These are phyloP conservation scores for Diplotaxis tenuifolia DNA, from an alignment of 345 rosid genomes.

Conservation along the genomic window DNA sequence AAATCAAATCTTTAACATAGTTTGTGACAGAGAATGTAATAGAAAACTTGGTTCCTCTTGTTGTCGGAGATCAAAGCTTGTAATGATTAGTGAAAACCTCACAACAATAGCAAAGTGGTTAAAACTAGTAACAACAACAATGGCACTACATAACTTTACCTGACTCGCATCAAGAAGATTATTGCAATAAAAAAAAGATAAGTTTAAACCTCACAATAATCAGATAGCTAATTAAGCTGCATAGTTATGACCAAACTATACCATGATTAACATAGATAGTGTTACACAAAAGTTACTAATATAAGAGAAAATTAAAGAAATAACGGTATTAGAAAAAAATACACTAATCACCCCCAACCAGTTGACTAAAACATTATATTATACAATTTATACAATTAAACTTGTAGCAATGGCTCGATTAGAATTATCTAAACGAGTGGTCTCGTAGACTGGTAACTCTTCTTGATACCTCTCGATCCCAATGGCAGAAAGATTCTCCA, in stretches of 20 bases:
- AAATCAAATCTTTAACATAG: constrained; percentile 37
- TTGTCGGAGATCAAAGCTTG: neutral
- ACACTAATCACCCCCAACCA: constrained; percentile 45
- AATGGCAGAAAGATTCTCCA: constrained; percentile 77
- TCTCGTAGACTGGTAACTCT: constrained; percentile 94
- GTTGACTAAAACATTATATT: constrained; percentile 43
- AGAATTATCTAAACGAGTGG: constrained; percentile 59
- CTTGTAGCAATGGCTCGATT: constrained; percentile 79
- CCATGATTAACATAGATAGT: constrained; percentile 13
- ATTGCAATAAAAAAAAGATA: neutral
- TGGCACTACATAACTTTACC: too few relatives aligned
- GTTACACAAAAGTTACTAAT: constrained; percentile 3
- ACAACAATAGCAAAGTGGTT: too few relatives aligned
- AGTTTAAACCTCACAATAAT: neutral
- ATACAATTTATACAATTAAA: constrained; percentile 60
- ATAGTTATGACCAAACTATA: constrained; percentile 11
- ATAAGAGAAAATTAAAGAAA: neutral
- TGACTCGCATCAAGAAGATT: too few relatives aligned
- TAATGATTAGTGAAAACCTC: too few relatives aligned
- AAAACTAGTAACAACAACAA: too few relatives aligned
- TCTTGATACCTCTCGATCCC: constrained; percentile 71
- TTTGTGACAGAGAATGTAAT: constrained; percentile 1
- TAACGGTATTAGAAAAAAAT: neutral
- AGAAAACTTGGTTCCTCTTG: neutral
- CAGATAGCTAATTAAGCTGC: neutral